Conservation (phyloP, 768 basidiomycete species). For the Amanita exitialis region DNA sequence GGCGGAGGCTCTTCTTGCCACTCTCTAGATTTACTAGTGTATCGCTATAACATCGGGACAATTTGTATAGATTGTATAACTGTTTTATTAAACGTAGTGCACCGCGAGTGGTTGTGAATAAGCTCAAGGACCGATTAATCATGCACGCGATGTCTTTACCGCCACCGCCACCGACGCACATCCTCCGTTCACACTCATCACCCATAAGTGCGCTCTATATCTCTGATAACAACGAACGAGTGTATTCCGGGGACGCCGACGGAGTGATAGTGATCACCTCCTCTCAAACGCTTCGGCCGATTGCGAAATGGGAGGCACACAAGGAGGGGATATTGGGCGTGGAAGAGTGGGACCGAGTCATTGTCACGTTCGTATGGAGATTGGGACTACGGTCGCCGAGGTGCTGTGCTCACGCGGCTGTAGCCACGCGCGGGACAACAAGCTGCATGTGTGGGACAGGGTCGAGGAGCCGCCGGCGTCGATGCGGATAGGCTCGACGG, state of each 20-base stretch:
- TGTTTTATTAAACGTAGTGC: not conserved
- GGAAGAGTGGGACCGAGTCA: constrained; percentile 54
- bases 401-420: not conserved
- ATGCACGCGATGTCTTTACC: constrained; percentile 1
- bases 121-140: too few species aligned
- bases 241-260: constrained; percentile 80
- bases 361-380: constrained; percentile 65
- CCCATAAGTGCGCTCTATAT: constrained; percentile 52
- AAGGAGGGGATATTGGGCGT: constrained; percentile 66
- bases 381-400: not conserved
- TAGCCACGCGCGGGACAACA: constrained; percentile 74
- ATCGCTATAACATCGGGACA: not conserved
- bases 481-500: constrained; percentile 39
- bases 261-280: constrained; percentile 75
- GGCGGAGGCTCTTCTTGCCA: constrained; percentile 16
- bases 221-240: constrained; percentile 63
- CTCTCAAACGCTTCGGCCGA: constrained; percentile 63
- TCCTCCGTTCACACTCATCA: constrained; percentile 64
- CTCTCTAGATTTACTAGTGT: not conserved
- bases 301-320: constrained; percentile 74
- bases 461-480: constrained; percentile 32
- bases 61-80: too few species aligned
- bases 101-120: not conserved
- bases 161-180: constrained; percentile 43
- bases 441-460: constrained; percentile 65